These are phyloP conservation scores for Plantago coronopus DNA, from an alignment of 305 asterid genomes.

Conservation along the genomic window DNA sequence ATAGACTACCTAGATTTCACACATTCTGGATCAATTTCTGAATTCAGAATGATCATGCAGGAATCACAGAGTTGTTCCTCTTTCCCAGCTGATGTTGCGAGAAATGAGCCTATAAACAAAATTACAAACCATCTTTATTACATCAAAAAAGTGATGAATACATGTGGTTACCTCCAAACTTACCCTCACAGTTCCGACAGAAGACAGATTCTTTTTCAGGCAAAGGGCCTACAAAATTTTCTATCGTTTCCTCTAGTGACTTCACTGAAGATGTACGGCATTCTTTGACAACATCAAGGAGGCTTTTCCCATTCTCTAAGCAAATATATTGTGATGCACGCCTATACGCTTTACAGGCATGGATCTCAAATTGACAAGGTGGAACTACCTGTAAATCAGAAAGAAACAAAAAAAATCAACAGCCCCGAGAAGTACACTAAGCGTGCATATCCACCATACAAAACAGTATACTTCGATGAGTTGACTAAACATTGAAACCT, in stretches of 20 bases:
- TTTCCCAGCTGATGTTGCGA: conserved; percentile 70
- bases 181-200: conserved; percentile 77
- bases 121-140: conserved; percentile 20
- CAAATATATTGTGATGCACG: conserved; percentile 95
- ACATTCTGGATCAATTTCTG: conserved; percentile 49
- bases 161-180: conserved; percentile 28
- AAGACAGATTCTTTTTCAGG: conserved; percentile 65
- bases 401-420: conserved; percentile 2
- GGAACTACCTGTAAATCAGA: conserved; percentile 63
- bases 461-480: conserved; percentile 6
- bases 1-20: conserved; percentile 53
- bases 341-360: conserved; percentile 87
- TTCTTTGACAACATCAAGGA: conserved; percentile 88
- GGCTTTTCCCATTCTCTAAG: conserved; percentile 92
- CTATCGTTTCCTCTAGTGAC: conserved; percentile 75
- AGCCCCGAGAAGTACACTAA: conserved; percentile 9
- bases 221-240: conserved; percentile 70
- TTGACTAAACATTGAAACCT: conserved; percentile 21
- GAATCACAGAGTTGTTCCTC: conserved; percentile 82
- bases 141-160: conserved; percentile 24
- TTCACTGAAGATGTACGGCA: conserved; percentile 70
- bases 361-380: conserved; percentile 94
- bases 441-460: conserved; percentile 1
- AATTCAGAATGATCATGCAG: conserved; percentile 55
- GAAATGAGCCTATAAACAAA: conserved; percentile 58